Evolutionary conservation across 2,329 filamentous ascomycete species (phyloP).

Genomic region (Aureobasidium leucospermi): DNA sequence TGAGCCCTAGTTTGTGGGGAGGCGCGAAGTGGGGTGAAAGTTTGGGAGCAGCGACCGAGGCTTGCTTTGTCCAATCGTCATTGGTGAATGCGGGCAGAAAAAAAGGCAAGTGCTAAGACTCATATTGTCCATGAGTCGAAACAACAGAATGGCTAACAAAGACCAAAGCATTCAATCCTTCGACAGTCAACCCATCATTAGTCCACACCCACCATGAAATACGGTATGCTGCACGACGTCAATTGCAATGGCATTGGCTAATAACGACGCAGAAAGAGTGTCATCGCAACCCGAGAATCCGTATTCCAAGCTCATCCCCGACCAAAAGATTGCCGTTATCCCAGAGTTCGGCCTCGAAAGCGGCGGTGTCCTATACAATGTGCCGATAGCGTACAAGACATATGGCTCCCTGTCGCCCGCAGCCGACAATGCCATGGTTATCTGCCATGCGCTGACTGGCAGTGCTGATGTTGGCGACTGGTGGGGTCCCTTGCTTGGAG

Average conservation of each 20-base stretch:
- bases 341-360: slow-evolving; percentile 91
- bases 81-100: slow-evolving; percentile 1
- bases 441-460: slow-evolving; percentile 78
- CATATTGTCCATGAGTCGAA: neutral
- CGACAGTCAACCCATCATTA: neutral
- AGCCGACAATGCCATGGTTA: slow-evolving; percentile 57
- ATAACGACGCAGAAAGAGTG: slow-evolving; percentile 26
- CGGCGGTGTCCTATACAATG: slow-evolving; percentile 73
- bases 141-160: slow-evolving; percentile 1
- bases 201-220: neutral
- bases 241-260: neutral
- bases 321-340: slow-evolving; percentile 79
- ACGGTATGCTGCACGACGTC: neutral
- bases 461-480: slow-evolving; percentile 80
- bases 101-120: neutral
- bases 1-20: neutral
- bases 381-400: slow-evolving; percentile 58
- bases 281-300: slow-evolving; percentile 78
- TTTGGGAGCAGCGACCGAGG: neutral
- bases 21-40: neutral
- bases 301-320: slow-evolving; percentile 75
- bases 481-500: slow-evolving; percentile 79
- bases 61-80: slow-evolving; percentile 3
- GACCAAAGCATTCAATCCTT: neutral
- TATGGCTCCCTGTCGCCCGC: slow-evolving; percentile 50